phyloP scores from a whole-genome alignment of 2,329 filamentous ascomycete genomes.

The Fusarium abutilonis region DNA sequence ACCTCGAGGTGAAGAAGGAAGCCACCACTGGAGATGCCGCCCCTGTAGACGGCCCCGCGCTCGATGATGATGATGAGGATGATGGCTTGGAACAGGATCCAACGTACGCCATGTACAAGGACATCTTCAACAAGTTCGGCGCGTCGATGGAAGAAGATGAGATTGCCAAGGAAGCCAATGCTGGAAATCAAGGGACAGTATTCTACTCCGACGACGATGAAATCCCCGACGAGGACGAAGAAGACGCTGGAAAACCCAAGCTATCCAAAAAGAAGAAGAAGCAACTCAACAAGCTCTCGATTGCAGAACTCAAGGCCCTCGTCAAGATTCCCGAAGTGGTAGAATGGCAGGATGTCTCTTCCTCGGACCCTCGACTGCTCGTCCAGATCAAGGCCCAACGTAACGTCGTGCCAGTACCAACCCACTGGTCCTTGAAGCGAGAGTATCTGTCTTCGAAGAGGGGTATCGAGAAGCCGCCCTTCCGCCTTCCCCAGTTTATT shows the following conservation, averaged over 20 bases:
- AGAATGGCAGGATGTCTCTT: constrained; percentile 96
- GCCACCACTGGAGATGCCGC: constrained; percentile 49
- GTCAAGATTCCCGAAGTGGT: constrained; percentile 93
- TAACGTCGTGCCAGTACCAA: constrained; percentile 93
- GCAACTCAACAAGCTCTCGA: constrained; percentile 87
- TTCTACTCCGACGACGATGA: constrained; percentile 86
- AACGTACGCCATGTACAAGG: constrained; percentile 83
- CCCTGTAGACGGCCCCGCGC: constrained; percentile 60
- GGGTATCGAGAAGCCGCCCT: constrained; percentile 94
- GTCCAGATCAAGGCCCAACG: constrained; percentile 95
- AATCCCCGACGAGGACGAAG: constrained; percentile 85
- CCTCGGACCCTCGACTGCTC: constrained; percentile 85
- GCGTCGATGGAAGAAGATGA: constrained; percentile 70
- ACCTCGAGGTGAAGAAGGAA: constrained; percentile 57
- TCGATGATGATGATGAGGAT: constrained; percentile 60
- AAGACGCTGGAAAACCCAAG: constrained; percentile 70
- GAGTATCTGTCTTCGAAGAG: constrained; percentile 97
- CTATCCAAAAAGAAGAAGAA: constrained; percentile 96
- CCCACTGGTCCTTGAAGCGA: constrained; percentile 94
- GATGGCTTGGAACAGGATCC: constrained; percentile 75
- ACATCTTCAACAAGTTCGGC: constrained; percentile 83
- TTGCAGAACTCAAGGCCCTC: constrained; percentile 93
- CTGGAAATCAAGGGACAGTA: constrained; percentile 83
- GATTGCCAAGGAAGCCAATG: constrained; percentile 70
- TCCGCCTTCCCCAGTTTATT: constrained; percentile 94